Evolutionary conservation across 495 filamentous ascomycete genomes (phyloP).

Genomic region (Neurospora pannonica): DNA sequence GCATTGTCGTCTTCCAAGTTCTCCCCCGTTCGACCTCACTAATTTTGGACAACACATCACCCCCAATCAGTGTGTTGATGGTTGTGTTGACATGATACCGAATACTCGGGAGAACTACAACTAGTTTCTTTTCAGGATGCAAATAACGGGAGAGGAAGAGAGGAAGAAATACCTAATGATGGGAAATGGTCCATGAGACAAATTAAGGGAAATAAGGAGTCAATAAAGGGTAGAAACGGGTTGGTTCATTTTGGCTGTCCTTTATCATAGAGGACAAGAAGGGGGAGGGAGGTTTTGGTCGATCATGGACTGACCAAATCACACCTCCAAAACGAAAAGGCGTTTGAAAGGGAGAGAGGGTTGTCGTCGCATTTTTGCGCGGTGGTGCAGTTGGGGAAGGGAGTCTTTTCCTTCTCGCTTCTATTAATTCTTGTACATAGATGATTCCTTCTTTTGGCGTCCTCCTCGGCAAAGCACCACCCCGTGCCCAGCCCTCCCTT

Average conservation of each 20-base stretch:
- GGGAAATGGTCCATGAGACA: neutral
- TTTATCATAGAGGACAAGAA: neutral
- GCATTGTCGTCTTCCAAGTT: neutral
- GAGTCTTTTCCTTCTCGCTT: neutral
- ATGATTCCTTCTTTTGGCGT: neutral
- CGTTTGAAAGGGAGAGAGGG: neutral
- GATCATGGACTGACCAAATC: neutral
- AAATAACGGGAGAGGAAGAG: neutral
- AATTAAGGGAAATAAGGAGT: neutral
- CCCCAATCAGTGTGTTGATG: too few relatives aligned
- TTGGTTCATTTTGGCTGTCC: neutral
- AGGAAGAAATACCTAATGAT: neutral
- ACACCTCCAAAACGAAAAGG: neutral
- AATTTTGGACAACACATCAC: neutral
- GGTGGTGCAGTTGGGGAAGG: neutral
- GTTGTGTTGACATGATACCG: too few relatives aligned
- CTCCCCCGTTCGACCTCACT: neutral
- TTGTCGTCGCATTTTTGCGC: neutral
- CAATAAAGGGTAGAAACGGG: neutral
- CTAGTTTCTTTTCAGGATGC: neutral
- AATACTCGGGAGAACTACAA: too few relatives aligned
- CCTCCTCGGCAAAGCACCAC: neutral
- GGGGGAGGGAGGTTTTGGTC: neutral
- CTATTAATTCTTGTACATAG: constrained; percentile 1
- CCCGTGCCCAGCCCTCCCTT: neutral